A percentile compares a stretch with the other conserved stretches of the same genome.
phyloP scores from a whole-genome alignment of 257 asterid genomes.

The Echites panduratus region DNA sequence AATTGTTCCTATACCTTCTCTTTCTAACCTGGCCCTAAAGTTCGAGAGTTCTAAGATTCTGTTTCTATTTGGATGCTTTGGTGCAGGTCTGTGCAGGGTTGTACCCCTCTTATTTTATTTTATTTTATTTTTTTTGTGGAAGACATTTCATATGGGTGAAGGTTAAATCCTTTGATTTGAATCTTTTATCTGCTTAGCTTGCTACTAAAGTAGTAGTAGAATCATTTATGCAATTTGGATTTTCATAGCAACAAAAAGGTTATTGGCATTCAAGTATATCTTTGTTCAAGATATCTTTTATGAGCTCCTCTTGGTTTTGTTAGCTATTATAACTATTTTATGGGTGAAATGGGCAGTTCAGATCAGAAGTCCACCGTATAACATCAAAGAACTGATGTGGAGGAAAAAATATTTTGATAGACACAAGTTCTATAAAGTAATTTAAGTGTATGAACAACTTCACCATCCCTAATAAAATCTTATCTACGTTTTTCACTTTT shows the following conservation, averaged over 20 bases:
- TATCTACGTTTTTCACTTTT: neutral
- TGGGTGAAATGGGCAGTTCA: neutral
- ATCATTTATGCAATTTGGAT: too few species aligned
- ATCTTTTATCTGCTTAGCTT: too few species aligned
- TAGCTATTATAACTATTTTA: too few species aligned
- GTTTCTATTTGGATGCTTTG: neutral
- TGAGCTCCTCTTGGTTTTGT: neutral
- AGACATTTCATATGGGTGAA: too few species aligned
- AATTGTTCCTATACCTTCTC: neutral
- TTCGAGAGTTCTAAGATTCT: neutral
- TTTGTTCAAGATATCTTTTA: too few species aligned
- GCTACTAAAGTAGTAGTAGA: too few species aligned
- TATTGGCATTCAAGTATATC: too few species aligned
- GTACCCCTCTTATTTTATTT: neutral
- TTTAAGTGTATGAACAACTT: constrained; percentile 4
- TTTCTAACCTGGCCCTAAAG: neutral
- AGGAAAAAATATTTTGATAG: too few species aligned
- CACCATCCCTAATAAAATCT: neutral
- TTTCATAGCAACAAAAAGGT: too few species aligned
- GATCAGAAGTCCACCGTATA: neutral
- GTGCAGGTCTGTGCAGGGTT: neutral
- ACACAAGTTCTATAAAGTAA: too few species aligned
- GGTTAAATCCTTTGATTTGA: too few species aligned
- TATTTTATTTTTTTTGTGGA: neutral
- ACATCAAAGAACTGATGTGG: neutral